These are phyloP conservation scores for Diplodia mutila DNA, from an alignment of 2,329 filamentous ascomycete species.

Conservation along the genomic window DNA sequence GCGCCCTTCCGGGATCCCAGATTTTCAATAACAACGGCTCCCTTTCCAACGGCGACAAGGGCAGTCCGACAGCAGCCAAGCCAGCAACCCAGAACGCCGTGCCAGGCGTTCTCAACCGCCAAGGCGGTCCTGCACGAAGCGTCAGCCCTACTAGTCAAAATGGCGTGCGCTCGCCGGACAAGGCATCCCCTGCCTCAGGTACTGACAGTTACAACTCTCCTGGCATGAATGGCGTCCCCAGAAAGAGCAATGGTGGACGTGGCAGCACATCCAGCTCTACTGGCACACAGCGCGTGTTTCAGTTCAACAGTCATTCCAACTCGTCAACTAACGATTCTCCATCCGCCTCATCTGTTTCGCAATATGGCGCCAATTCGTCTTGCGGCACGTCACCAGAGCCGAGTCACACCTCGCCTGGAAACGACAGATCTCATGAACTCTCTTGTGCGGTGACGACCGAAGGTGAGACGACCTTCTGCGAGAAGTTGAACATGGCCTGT, in stretches of 20 bases:
- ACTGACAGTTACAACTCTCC: slow-evolving; percentile 25
- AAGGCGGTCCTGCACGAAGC: slow-evolving; percentile 40
- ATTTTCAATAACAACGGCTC: slow-evolving; percentile 57
- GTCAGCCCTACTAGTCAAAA: slow-evolving; percentile 42
- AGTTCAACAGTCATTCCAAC: slow-evolving; percentile 53
- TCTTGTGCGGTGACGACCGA: slow-evolving; percentile 53
- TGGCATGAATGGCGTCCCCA: slow-evolving; percentile 30
- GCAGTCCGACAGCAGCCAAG: slow-evolving; percentile 25
- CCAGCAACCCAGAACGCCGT: slow-evolving; percentile 6
- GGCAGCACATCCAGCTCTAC: slow-evolving; percentile 46
- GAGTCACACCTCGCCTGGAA: slow-evolving; percentile 70
- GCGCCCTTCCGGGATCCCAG: slow-evolving; percentile 65
- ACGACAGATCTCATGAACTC: slow-evolving; percentile 63
- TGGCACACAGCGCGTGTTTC: slow-evolving; percentile 52
- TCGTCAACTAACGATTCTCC: slow-evolving; percentile 54
- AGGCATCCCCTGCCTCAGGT: slow-evolving; percentile 12
- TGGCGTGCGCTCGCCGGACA: slow-evolving; percentile 17
- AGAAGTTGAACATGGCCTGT: slow-evolving; percentile 61
- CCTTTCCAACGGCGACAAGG: slow-evolving; percentile 36
- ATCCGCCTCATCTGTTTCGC: slow-evolving; percentile 56
- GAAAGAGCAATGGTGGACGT: slow-evolving; percentile 32
- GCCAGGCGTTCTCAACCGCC: slow-evolving; percentile 36
- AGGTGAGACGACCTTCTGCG: slow-evolving; percentile 59
- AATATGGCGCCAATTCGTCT: slow-evolving; percentile 57
- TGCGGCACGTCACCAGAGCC: slow-evolving; percentile 81